phyloP scores from a whole-genome alignment of 192 early-diverging fungal genomes.

The Gryganskiella cystojenkinii region DNA sequence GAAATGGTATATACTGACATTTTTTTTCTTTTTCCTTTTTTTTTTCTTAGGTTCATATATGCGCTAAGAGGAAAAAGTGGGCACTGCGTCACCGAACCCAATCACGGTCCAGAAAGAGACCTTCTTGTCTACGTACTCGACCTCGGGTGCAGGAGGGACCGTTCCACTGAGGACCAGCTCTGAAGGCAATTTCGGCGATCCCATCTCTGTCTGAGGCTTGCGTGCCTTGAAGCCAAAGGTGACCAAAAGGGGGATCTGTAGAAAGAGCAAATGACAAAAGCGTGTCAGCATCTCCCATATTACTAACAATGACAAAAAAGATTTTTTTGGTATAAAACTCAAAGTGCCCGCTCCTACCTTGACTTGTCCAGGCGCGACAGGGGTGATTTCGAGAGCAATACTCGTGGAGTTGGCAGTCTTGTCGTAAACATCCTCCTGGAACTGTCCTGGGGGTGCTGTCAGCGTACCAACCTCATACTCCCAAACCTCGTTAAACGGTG shows the following conservation, averaged over 20 bases:
- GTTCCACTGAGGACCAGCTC: constrained; percentile 35
- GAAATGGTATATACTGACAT: neutral
- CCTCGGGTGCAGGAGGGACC: constrained; percentile 15
- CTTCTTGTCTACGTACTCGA: constrained; percentile 56
- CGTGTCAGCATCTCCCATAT: neutral
- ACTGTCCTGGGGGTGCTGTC: constrained; percentile 23
- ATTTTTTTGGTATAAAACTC: neutral
- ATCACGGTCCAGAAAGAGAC: constrained; percentile 71
- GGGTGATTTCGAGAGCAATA: constrained; percentile 68
- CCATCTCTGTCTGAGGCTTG: constrained; percentile 27
- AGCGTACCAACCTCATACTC: constrained; percentile 72
- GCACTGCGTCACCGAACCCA: constrained; percentile 62
- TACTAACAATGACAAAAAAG: neutral
- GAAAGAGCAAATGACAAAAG: neutral
- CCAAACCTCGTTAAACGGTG: constrained; percentile 82
- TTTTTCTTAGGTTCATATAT: neutral
- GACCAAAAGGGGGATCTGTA: constrained; percentile 72
- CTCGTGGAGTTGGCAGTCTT: constrained; percentile 70
- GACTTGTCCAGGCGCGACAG: constrained; percentile 60
- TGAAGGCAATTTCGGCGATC: constrained; percentile 33
- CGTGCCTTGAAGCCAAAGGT: constrained; percentile 62
- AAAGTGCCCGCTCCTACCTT: constrained; percentile 59
- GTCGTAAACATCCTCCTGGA: constrained; percentile 68
- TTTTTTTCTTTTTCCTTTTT: neutral
- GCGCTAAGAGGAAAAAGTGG: constrained; percentile 22